These are phyloP conservation scores for Medicago arabica DNA, from an alignment of 306 rosid species.

Conservation along the genomic window DNA sequence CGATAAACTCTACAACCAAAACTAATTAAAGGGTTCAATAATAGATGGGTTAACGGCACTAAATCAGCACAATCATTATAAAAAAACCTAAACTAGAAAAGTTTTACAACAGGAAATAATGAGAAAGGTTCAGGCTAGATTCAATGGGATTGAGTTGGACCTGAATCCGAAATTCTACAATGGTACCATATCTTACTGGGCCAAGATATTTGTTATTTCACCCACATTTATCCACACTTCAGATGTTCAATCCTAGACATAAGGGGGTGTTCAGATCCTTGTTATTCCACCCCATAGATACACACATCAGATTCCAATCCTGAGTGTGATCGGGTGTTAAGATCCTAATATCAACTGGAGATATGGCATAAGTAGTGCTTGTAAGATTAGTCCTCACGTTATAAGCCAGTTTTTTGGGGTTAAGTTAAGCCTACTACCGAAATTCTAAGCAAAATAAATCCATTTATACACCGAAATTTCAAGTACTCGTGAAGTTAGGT, in stretches of 20 bases:
- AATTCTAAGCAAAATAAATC: slow-evolving; percentile 6
- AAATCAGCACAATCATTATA: not conserved
- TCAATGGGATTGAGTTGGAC: slow-evolving; percentile 7
- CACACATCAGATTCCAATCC: not conserved
- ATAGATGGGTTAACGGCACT: not conserved
- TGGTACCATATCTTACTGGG: not conserved
- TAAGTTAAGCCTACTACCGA: not conserved
- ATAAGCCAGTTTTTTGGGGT: not conserved
- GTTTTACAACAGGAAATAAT: slow-evolving; percentile 7
- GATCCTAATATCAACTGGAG: not conserved
- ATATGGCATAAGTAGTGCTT: not conserved
- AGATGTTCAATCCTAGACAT: not conserved
- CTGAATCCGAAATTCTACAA: not conserved
- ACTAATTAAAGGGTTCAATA: slow-evolving; percentile 16
- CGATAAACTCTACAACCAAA: slow-evolving; percentile 17
- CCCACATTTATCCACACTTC: not conserved
- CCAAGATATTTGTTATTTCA: not conserved
- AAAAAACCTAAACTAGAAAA: not conserved
- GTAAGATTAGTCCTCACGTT: not conserved
- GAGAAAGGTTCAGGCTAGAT: not conserved
- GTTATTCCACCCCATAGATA: slow-evolving; percentile 1
- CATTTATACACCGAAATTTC: slow-evolving; percentile 6
- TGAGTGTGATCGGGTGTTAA: not conserved
- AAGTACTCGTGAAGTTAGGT: slow-evolving; percentile 25
- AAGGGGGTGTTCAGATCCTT: slow-evolving; percentile 1